These are phyloP conservation scores for Vanrija humicola DNA, from an alignment of 1,284 basidiomycete genomes.

Conservation along the genomic window DNA sequence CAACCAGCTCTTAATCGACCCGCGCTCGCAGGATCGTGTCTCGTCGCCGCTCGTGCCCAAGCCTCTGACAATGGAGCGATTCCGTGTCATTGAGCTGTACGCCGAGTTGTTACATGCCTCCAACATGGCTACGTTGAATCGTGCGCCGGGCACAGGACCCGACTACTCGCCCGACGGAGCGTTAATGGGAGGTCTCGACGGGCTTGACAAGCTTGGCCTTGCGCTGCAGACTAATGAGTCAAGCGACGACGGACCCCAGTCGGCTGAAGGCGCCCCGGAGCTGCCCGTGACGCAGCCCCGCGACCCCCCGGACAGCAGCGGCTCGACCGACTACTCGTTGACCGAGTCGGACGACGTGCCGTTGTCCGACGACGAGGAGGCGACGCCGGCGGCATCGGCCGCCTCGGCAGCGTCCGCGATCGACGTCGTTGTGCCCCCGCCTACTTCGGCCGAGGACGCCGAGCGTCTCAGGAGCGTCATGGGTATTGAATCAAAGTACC, in stretches of 20 bases:
- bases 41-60: constrained; percentile 66
- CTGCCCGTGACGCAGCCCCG: constrained; percentile 58
- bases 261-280: constrained; percentile 57
- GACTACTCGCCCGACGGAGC: constrained; percentile 76
- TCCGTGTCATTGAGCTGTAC: constrained; percentile 95
- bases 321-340: constrained; percentile 50
- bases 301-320: constrained; percentile 63
- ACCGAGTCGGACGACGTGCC: constrained; percentile 67
- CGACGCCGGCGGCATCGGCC: constrained; percentile 54
- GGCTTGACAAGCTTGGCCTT: constrained; percentile 74
- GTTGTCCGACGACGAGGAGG: constrained; percentile 60
- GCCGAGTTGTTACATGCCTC: constrained; percentile 97
- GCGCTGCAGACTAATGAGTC: constrained; percentile 59
- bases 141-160: constrained; percentile 62
- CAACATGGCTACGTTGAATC: constrained; percentile 94
- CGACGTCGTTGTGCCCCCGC: constrained; percentile 25
- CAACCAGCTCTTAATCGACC: constrained; percentile 66
- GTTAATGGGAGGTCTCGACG: constrained; percentile 71
- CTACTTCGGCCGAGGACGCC: constrained; percentile 35
- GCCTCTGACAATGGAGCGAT: constrained; percentile 90
- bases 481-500: constrained; percentile 16
- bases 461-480: constrained; percentile 39
- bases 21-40: constrained; percentile 66
- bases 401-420: background rate
- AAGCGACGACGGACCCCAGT: constrained; percentile 55